Conservation (phyloP, 257 asterid genomes). For the Rauvolfia tetraphylla region DNA sequence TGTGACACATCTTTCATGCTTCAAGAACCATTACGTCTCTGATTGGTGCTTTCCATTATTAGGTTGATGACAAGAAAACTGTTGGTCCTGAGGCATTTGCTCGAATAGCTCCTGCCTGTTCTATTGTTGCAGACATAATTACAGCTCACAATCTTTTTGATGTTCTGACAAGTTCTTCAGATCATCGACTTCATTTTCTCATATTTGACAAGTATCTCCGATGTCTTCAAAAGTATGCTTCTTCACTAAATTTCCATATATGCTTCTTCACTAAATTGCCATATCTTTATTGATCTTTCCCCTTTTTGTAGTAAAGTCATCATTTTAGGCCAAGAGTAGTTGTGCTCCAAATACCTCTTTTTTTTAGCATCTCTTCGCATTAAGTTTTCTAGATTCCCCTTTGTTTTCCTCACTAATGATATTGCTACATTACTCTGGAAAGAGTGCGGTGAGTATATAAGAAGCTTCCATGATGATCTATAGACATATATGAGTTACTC, state of each 20-base stretch:
- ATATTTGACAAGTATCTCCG: conserved; percentile 79
- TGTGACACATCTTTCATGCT: neutral
- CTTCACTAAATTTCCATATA: conserved; percentile 36
- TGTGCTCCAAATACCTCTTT: neutral
- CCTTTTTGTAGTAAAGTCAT: neutral
- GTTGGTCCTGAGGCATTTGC: conserved; percentile 88
- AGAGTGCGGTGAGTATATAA: neutral
- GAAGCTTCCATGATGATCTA: neutral
- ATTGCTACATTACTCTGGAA: neutral
- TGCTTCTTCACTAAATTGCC: conserved; percentile 36
- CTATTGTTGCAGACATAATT: conserved; percentile 67
- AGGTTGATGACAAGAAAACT: conserved; percentile 85
- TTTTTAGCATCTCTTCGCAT: neutral
- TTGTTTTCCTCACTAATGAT: neutral
- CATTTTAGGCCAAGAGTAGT: neutral
- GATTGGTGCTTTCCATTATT: conserved; percentile 27
- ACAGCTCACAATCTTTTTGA: conserved; percentile 90
- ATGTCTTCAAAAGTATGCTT: conserved; percentile 75
- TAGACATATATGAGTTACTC: neutral
- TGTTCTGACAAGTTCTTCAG: conserved; percentile 65
- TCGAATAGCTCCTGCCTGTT: conserved; percentile 86
- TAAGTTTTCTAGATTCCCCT: neutral
- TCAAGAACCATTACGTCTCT: conserved; percentile 1
- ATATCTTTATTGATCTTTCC: conserved; percentile 6
- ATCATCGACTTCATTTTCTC: conserved; percentile 77